These are phyloP conservation scores for Thelonectria blattea DNA, from an alignment of 2,329 filamentous ascomycete species.

Conservation along the genomic window DNA sequence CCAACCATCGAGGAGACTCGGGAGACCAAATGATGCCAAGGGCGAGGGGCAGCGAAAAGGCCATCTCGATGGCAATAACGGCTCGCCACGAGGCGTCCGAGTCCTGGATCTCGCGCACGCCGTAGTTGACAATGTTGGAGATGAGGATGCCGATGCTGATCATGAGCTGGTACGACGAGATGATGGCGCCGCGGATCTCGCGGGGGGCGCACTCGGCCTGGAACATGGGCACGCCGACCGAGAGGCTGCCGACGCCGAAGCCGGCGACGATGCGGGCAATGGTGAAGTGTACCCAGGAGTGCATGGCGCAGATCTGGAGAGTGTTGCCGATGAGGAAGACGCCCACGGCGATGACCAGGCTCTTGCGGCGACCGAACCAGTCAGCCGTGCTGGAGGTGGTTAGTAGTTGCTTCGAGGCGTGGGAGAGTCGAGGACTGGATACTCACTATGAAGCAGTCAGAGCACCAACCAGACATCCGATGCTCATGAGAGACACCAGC, in stretches of 20 bases:
- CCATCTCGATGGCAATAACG: conserved; percentile 62
- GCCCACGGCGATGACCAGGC: conserved; percentile 56
- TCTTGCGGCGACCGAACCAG: conserved; percentile 60
- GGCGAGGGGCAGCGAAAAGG: conserved; percentile 58
- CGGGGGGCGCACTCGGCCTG: conserved; percentile 68
- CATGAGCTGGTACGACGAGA: conserved; percentile 74
- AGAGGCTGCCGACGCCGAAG: conserved; percentile 70
- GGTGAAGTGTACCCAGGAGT: conserved; percentile 68
- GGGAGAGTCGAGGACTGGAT: not conserved
- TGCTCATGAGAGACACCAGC: conserved; percentile 60
- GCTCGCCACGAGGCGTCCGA: conserved; percentile 64
- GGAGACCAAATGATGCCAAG: conserved; percentile 60
- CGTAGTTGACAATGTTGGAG: conserved; percentile 61
- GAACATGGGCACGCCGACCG: conserved; percentile 70
- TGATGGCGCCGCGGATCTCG: conserved; percentile 67
- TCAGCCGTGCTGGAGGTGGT: conserved; percentile 51
- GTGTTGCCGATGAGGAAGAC: conserved; percentile 68
- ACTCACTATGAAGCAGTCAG: conserved; percentile 53
- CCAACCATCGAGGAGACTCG: conserved; percentile 64
- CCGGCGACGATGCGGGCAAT: conserved; percentile 71
- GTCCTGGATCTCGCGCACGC: conserved; percentile 51
- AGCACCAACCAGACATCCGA: conserved; percentile 61
- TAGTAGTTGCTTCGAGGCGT: not conserved
- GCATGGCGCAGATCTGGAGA: conserved; percentile 64
- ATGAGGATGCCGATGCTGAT: conserved; percentile 73